Percentiles rank a stretch among this genome's conserved stretches.
Conservation (phyloP, 257 asterid genomes). For the Solanum phureja region DNA sequence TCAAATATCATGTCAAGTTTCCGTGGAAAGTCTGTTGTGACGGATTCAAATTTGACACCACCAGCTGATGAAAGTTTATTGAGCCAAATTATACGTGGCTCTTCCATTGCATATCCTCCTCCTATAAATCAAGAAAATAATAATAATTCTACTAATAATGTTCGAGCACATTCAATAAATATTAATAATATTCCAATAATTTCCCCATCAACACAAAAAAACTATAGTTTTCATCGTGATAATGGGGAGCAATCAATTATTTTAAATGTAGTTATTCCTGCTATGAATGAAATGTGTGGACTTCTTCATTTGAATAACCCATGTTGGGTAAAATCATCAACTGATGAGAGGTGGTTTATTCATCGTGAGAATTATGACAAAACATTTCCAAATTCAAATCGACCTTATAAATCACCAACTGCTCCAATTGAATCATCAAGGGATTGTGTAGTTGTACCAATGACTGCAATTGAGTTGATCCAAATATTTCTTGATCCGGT, state of each 20-base stretch:
- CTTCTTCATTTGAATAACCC: slow-evolving; percentile 49
- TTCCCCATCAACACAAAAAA: background rate
- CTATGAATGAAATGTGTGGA: slow-evolving; percentile 45
- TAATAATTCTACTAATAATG: background rate
- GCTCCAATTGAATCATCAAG: slow-evolving; percentile 56
- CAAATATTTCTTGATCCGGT: slow-evolving; percentile 55
- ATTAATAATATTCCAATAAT: background rate
- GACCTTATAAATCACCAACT: slow-evolving; percentile 17
- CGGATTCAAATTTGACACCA: background rate
- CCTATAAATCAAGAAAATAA: background rate
- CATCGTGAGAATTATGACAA: slow-evolving; percentile 41
- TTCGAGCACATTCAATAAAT: background rate
- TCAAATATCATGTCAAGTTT: too few species aligned
- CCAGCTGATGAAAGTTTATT: background rate
- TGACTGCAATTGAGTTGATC: slow-evolving; percentile 32
- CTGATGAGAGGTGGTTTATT: slow-evolving; percentile 30
- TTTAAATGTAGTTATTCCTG: slow-evolving; percentile 20
- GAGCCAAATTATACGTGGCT: slow-evolving; percentile 9
- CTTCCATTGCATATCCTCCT: slow-evolving; percentile 3
- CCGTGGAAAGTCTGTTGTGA: slow-evolving; percentile 13
- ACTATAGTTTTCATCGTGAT: background rate
- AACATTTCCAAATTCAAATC: slow-evolving; percentile 25
- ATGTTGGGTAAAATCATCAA: slow-evolving; percentile 33
- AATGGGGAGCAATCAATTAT: slow-evolving; percentile 26
- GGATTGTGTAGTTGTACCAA: slow-evolving; percentile 43